Conservation (phyloP, 2,329 filamentous ascomycete species). For the Setomelanomma holmii region DNA sequence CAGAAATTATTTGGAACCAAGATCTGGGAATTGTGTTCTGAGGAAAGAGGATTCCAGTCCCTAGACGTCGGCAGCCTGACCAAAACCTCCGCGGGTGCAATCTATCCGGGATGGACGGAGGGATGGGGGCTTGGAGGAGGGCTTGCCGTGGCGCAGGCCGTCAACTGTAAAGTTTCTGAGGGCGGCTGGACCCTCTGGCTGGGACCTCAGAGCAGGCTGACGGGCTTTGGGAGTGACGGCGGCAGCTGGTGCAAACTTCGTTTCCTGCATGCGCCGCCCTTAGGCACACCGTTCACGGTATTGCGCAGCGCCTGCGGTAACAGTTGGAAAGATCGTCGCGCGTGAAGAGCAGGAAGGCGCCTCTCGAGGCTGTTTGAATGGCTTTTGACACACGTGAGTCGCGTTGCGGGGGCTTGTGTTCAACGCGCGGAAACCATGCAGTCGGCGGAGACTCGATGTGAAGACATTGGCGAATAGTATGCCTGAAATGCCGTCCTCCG, state of each 20-base stretch:
- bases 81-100: conserved; percentile 6
- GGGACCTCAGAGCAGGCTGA: conserved; percentile 11
- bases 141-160: conserved; percentile 13
- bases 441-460: not conserved
- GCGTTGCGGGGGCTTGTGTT: conserved; percentile 1
- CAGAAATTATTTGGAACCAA: not conserved
- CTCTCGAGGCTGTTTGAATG: not conserved
- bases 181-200: conserved; percentile 17
- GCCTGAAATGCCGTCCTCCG: not conserved
- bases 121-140: conserved; percentile 9
- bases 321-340: conserved; percentile 1
- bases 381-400: not conserved
- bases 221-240: conserved; percentile 2
- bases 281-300: conserved; percentile 11
- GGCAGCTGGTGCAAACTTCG: not conserved
- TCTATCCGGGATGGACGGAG: conserved; percentile 11
- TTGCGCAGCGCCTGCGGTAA: not conserved
- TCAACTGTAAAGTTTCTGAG: conserved; percentile 2
- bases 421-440: not conserved
- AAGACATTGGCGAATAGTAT: conserved; percentile 2
- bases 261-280: not conserved
- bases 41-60: not conserved
- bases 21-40: not conserved
- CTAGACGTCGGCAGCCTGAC: conserved; percentile 3
- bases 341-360: conserved; percentile 1